Conservation (phyloP, 352 stramenopile genomes). For the Paralagenidium karlingii region DNA sequence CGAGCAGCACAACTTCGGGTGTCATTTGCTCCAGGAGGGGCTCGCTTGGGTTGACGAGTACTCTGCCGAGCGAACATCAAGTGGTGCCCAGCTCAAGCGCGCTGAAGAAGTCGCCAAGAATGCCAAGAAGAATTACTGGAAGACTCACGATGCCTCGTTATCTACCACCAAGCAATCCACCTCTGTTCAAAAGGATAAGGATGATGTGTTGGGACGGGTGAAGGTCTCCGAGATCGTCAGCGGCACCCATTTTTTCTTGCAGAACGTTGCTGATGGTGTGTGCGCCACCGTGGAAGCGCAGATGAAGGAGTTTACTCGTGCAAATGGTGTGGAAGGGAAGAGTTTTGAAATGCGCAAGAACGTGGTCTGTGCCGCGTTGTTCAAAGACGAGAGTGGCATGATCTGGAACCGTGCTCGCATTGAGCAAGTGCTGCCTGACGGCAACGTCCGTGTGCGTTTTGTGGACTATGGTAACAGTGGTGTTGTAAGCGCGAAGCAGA, state of each 20-base stretch:
- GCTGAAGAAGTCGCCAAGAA: constrained; percentile 83
- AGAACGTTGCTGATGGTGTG: constrained; percentile 81
- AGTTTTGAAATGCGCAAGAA: constrained; percentile 86
- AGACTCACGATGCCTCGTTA: constrained; percentile 57
- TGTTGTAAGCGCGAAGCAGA: constrained; percentile 65
- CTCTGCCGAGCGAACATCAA: constrained; percentile 87
- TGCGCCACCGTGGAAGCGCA: constrained; percentile 85
- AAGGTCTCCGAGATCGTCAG: constrained; percentile 92
- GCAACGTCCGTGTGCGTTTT: constrained; percentile 78
- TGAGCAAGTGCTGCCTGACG: constrained; percentile 52
- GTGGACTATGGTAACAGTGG: constrained; percentile 94
- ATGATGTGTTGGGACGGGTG: constrained; percentile 56
- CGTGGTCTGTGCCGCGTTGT: constrained; percentile 88
- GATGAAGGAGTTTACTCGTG: constrained; percentile 88
- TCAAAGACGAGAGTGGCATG: constrained; percentile 88
- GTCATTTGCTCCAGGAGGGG: constrained; percentile 87
- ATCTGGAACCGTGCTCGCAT: constrained; percentile 93
- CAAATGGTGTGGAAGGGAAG: constrained; percentile 80
- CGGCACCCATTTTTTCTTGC: constrained; percentile 90
- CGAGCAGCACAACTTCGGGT: constrained; percentile 80
- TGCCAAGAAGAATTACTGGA: constrained; percentile 92
- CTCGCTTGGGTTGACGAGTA: constrained; percentile 89
- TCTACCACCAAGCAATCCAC: constrained; percentile 23
- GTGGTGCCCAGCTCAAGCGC: constrained; percentile 50
- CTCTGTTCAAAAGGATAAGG: constrained; percentile 6